Evolutionary conservation across 768 basidiomycete genomes (phyloP).

Genomic region (Kwoniella botswanensis): DNA sequence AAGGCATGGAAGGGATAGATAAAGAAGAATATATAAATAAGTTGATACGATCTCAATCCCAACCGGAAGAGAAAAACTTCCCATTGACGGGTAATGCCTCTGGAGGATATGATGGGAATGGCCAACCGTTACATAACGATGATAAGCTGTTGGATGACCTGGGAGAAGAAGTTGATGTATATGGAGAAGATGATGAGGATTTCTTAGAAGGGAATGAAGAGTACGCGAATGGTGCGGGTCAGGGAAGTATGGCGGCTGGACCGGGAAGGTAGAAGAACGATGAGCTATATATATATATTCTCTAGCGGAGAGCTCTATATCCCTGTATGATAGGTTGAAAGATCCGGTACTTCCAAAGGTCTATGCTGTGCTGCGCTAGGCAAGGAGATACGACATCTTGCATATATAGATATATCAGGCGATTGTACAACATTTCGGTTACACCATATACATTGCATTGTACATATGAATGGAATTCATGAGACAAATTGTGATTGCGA

Average conservation of each 20-base stretch:
- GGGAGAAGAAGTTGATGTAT: slow-evolving; percentile 43
- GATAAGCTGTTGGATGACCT: slow-evolving; percentile 15
- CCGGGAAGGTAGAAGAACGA: not conserved
- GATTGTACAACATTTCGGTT: too few relatives aligned
- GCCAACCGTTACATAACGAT: slow-evolving; percentile 1
- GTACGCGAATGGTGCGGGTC: slow-evolving; percentile 25
- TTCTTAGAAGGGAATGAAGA: slow-evolving; percentile 49
- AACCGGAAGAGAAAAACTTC: slow-evolving; percentile 24
- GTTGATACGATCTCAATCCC: not conserved
- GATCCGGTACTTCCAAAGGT: too few relatives aligned
- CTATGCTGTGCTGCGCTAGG: too few relatives aligned
- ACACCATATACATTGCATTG: too few relatives aligned
- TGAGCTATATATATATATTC: too few relatives aligned
- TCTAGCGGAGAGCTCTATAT: too few relatives aligned
- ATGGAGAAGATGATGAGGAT: slow-evolving; percentile 46
- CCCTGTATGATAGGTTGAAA: too few relatives aligned
- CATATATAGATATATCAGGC: too few relatives aligned
- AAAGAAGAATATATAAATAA: slow-evolving; percentile 27
- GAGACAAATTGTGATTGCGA: too few relatives aligned
- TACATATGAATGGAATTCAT: too few relatives aligned
- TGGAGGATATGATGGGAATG: slow-evolving; percentile 30
- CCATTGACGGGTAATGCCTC: slow-evolving; percentile 15
- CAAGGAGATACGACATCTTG: too few relatives aligned
- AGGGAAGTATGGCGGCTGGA: slow-evolving; percentile 21
- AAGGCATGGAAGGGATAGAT: slow-evolving; percentile 1